A percentile compares a stretch with the other conserved stretches of the same genome.
Evolutionary conservation across 371 early-diverging fungal genomes (phyloP).

Genomic region (Lichtheimia ornata): DNA sequence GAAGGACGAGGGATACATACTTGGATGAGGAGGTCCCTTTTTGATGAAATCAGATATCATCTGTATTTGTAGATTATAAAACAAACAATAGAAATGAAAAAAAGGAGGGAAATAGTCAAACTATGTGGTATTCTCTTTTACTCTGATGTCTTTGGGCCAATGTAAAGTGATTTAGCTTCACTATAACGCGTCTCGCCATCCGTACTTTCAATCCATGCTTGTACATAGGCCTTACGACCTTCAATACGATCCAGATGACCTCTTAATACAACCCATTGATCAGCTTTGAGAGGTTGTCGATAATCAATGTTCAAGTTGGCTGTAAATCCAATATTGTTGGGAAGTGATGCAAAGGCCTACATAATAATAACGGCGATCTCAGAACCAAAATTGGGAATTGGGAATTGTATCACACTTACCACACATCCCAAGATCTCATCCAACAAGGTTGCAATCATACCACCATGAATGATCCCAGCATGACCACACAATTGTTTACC

Average conservation of each 20-base stretch:
- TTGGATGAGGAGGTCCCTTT: no score
- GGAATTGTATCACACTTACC: conserved; percentile 24
- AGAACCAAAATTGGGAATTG: no score
- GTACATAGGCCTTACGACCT: conserved; percentile 73
- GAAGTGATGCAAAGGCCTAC: conserved; percentile 59
- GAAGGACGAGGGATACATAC: no score
- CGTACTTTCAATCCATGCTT: conserved; percentile 61
- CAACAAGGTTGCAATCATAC: conserved; percentile 65
- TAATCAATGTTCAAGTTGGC: conserved; percentile 78
- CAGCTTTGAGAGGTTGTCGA: conserved; percentile 59
- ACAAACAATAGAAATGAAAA: no score
- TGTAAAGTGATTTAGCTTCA: conserved; percentile 34
- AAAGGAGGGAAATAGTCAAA: no score
- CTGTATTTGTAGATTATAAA: no score
- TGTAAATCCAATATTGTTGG: conserved; percentile 74
- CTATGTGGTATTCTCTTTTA: background rate
- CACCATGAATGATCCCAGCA: conserved; percentile 70
- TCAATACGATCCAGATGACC: conserved; percentile 53
- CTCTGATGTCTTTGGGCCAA: conserved; percentile 24
- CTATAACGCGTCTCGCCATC: conserved; percentile 37
- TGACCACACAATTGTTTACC: conserved; percentile 59
- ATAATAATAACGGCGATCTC: background rate
- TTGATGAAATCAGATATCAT: no score
- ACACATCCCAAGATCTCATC: conserved; percentile 67
- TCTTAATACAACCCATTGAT: conserved; percentile 63